Evolutionary conservation across 805 yeast species (phyloP).

Genomic region (Tetrapisispora taiwanensis): DNA sequence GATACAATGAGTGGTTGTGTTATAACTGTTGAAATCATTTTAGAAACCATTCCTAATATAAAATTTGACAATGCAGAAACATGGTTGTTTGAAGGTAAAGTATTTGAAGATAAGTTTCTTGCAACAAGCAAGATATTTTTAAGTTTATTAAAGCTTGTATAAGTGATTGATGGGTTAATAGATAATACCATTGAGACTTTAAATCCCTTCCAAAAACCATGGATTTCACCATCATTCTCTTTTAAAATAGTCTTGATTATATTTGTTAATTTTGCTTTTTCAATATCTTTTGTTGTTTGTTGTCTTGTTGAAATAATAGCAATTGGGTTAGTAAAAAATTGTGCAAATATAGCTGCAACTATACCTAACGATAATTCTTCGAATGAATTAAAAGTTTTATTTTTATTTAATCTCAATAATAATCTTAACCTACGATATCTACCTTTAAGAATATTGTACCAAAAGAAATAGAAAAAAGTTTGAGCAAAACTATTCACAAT

Average conservation of each 20-base stretch:
- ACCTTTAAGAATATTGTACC: conserved; percentile 68
- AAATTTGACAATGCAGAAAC: conserved; percentile 58
- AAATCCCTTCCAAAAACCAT: conserved; percentile 76
- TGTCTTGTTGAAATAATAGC: conserved; percentile 60
- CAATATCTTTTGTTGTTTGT: conserved; percentile 39
- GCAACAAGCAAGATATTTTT: conserved; percentile 39
- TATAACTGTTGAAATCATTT: conserved; percentile 65
- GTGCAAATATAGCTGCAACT: conserved; percentile 73
- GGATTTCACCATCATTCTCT: conserved; percentile 49
- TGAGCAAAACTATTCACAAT: conserved; percentile 64
- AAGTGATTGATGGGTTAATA: conserved; percentile 77
- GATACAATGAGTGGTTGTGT: conserved; percentile 83
- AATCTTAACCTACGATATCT: conserved; percentile 36
- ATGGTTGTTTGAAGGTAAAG: conserved; percentile 14
- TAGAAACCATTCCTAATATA: conserved; percentile 67
- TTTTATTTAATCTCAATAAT: background rate
- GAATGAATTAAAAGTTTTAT: conserved; percentile 32
- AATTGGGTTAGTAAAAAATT: conserved; percentile 72
- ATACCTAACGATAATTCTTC: conserved; percentile 69
- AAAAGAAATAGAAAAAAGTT: conserved; percentile 75
- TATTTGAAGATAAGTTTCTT: conserved; percentile 2
- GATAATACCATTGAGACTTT: conserved; percentile 72
- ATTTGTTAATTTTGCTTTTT: conserved; percentile 19
- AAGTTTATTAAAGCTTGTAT: conserved; percentile 67
- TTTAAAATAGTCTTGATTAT: conserved; percentile 38